Base-by-base conservation (phyloP, 73 alveolate genomes). In the Stentor coeruleus region DNA sequence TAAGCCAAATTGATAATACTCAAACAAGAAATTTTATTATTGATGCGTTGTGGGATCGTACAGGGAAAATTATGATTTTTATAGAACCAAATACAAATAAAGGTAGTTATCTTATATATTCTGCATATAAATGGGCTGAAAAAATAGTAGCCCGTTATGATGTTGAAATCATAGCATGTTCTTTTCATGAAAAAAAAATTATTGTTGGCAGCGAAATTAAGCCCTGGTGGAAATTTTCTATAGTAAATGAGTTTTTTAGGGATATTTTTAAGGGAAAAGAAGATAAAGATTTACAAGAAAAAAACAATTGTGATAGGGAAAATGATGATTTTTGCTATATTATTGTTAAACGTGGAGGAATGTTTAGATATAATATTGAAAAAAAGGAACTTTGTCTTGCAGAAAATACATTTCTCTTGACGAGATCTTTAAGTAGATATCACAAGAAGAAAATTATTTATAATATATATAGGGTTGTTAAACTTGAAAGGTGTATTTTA, bases 41-140 rank as follows among this genome's bases (percentile, higher is more conserved):
- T 1, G 94, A 91, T 31, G 89, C 96, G 0, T 87, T 91, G 28
- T 88, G 93, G 90, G 20, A 74, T 1, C 74, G 94, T 35, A 86
- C 91, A 31, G 60, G 79, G 35, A 93, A 91, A 3, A 74, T 73
- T 11, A 59, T 91, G n/a, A 55, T 88, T 2, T 35, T 91, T 0
- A 86, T 85, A 3, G 96, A 91, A 57, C 91, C 91, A 3, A 94
- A 94, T 58, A 60, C 93, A 30, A 93, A 93, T 3, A 88, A 87
- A 73, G 96, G 96, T 2, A 87, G n/a, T 42, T 58, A 93, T 42
- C 81, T 38, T 38, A 60, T 90, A 3, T 31, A 87, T 42, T 59
- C 79, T 2, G 40, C 58, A 6, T 37, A 85, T 26, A 72, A 83
- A 2, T 83, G 85, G 84, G 60, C 41, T 0, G 3, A 31, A 38